Evolutionary conservation across 78 protist species (phyloP).

Genomic region (Diacronema lutheri): DNA sequence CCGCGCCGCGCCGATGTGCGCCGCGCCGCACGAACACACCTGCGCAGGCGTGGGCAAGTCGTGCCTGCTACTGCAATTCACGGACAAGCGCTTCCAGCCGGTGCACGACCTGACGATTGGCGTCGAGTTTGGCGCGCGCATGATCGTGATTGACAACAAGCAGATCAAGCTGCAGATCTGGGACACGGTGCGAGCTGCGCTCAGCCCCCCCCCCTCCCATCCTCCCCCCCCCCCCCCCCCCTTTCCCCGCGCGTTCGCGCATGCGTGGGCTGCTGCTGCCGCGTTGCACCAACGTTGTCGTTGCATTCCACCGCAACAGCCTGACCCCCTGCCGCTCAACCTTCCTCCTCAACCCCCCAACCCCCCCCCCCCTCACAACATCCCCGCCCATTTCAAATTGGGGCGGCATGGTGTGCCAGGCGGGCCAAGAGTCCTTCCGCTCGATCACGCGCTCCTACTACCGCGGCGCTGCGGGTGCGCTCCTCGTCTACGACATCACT

Average conservation of each 20-base stretch:
- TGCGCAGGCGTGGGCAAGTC: conserved; percentile 91
- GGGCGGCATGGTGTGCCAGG: conserved; percentile 63
- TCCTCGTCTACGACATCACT: conserved; percentile 66
- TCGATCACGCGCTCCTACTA: conserved; percentile 97
- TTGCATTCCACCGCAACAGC: too few relatives aligned
- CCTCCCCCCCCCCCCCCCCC: not conserved
- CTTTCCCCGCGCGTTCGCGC: not conserved
- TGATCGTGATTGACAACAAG: conserved; percentile 77
- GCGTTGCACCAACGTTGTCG: too few relatives aligned
- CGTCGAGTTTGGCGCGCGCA: conserved; percentile 96
- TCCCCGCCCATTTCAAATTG: too few relatives aligned
- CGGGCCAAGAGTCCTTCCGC: conserved; percentile 95
- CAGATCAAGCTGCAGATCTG: conserved; percentile 96
- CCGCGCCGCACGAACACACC: too few relatives aligned
- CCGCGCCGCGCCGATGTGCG: too few relatives aligned
- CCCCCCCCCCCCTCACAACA: too few relatives aligned
- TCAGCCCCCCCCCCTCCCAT: not conserved
- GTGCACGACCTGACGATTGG: conserved; percentile 97
- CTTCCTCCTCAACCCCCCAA: too few relatives aligned
- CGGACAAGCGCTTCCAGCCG: conserved; percentile 94
- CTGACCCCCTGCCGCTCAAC: too few relatives aligned
- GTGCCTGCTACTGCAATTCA: conserved; percentile 93
- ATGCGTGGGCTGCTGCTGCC: too few relatives aligned
- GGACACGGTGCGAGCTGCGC: conserved; percentile 75
- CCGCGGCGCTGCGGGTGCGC: conserved; percentile 89